These are phyloP conservation scores for Botrytis medusae DNA, from an alignment of 2,329 filamentous ascomycete species.

Conservation along the genomic window DNA sequence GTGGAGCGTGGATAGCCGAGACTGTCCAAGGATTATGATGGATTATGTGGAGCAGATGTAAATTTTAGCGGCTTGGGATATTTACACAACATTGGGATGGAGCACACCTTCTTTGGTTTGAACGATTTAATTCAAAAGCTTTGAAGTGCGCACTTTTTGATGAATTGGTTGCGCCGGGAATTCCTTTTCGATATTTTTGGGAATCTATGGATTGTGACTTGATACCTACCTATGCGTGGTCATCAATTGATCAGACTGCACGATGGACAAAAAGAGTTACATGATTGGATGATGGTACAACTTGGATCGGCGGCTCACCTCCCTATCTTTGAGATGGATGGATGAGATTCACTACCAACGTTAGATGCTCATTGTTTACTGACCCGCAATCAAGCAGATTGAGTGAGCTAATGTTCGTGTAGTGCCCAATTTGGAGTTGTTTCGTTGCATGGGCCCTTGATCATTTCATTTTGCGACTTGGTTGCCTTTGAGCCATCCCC, in stretches of 20 bases:
- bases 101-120: neutral
- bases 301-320: neutral
- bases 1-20: slow-evolving; percentile 7
- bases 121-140: neutral
- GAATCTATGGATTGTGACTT: neutral
- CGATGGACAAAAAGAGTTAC: neutral
- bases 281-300: neutral
- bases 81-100: neutral
- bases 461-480: neutral
- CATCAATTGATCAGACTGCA: neutral
- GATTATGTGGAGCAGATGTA: neutral
- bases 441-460: neutral
- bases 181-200: neutral
- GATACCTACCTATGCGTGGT: neutral
- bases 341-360: neutral
- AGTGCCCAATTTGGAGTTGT: neutral
- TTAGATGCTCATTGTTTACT: neutral
- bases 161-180: neutral
- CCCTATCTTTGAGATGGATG: neutral
- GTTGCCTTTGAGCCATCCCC: neutral
- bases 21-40: neutral
- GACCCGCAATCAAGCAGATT: neutral
- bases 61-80: neutral
- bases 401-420: neutral
- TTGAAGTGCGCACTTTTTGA: neutral